Evolutionary conservation across 352 stramenopile species (phyloP).

Genomic region (Globisporangium emineosum): DNA sequence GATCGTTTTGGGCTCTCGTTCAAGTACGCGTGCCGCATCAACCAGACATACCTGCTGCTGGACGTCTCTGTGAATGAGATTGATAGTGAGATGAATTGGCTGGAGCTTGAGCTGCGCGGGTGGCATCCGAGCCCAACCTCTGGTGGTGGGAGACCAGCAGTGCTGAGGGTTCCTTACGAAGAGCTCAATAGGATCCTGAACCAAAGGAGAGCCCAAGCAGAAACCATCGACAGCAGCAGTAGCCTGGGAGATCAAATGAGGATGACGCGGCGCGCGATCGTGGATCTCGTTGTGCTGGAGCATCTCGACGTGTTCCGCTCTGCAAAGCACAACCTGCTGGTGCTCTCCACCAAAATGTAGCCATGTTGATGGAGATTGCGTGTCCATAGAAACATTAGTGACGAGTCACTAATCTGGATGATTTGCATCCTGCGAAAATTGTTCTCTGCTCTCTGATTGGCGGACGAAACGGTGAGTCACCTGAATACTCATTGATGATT

Average conservation of each 20-base stretch:
- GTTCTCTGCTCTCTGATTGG: conserved; percentile 6
- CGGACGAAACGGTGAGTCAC: background rate
- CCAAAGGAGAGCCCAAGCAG: background rate
- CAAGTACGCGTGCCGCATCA: conserved; percentile 23
- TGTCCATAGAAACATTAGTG: background rate
- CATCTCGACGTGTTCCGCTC: conserved; percentile 41
- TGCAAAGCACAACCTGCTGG: conserved; percentile 24
- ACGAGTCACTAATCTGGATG: background rate
- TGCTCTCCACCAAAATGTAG: conserved; percentile 19
- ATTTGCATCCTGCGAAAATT: background rate
- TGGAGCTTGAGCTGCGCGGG: conserved; percentile 24
- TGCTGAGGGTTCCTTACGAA: conserved; percentile 18
- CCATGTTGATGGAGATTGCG: background rate
- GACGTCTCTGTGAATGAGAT: conserved; percentile 26
- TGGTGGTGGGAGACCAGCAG: conserved; percentile 13
- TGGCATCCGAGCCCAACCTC: conserved; percentile 25
- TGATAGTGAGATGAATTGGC: conserved; percentile 18
- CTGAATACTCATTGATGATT: background rate
- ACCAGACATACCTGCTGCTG: conserved; percentile 24
- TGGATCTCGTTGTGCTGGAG: conserved; percentile 20
- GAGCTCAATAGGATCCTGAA: conserved; percentile 14
- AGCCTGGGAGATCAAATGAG: background rate
- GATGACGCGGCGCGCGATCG: conserved; percentile 17
- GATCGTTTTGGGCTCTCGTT: conserved; percentile 22
- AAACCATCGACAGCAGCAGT: background rate